These are phyloP conservation scores for Scenedesmus sp. DNA, from an alignment of 163 green algal species.

Conservation along the genomic window DNA sequence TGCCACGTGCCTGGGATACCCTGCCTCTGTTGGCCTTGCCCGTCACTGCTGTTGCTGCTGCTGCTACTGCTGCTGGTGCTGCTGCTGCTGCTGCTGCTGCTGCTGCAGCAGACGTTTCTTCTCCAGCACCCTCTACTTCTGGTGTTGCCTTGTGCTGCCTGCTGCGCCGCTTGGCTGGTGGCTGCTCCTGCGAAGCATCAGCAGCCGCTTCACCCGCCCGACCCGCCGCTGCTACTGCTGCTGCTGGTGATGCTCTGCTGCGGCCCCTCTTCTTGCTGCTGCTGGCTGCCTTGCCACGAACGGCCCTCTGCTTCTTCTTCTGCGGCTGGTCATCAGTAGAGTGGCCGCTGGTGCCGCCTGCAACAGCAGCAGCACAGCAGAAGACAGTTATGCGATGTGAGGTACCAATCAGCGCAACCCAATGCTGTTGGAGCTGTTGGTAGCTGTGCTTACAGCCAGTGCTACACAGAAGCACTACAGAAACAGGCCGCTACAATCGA, in stretches of 20 bases:
- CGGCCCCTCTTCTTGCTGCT: conserved; percentile 7
- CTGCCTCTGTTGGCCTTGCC: neutral
- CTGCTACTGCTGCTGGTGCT: conserved; percentile 27
- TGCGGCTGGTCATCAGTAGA: neutral
- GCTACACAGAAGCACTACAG: too few species aligned
- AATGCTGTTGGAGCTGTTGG: neutral
- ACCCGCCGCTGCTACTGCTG: neutral
- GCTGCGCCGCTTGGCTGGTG: neutral
- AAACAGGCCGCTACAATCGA: too few species aligned
- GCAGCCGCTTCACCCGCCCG: neutral
- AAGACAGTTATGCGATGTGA: neutral
- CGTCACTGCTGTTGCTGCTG: neutral
- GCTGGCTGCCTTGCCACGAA: neutral
- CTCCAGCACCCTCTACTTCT: neutral
- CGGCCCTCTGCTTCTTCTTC: neutral
- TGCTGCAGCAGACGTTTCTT: too few species aligned
- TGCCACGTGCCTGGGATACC: neutral
- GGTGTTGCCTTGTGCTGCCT: neutral
- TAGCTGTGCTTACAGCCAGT: too few species aligned
- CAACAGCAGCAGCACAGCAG: neutral
- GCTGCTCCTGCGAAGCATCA: neutral
- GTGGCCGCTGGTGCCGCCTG: neutral
- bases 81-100: neutral
- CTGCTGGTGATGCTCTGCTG: neutral
- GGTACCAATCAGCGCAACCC: neutral